These are phyloP conservation scores for Apiotrichum gracile DNA, from an alignment of 1,284 basidiomycete species.

Conservation along the genomic window DNA sequence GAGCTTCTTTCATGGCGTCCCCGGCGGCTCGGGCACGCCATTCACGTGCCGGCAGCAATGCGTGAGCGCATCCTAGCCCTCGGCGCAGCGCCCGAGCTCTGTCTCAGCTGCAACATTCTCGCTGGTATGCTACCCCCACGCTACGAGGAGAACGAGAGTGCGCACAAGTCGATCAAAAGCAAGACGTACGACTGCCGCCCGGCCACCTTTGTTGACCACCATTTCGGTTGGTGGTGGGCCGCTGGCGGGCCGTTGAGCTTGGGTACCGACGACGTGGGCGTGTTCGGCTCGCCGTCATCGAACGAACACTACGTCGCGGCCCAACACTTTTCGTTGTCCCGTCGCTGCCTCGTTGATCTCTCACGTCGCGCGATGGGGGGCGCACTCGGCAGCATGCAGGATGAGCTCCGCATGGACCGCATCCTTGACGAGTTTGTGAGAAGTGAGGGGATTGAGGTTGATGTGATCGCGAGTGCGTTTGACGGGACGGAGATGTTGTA, in stretches of 20 bases:
- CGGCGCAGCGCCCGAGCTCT: constrained; percentile 69
- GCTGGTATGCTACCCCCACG: constrained; percentile 27
- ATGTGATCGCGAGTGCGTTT: neutral
- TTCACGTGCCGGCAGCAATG: constrained; percentile 58
- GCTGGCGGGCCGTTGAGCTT: constrained; percentile 16
- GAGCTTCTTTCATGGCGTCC: constrained; percentile 60
- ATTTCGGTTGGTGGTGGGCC: constrained; percentile 32
- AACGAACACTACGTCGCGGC: constrained; percentile 24
- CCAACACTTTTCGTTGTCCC: constrained; percentile 21
- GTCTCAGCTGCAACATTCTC: constrained; percentile 70
- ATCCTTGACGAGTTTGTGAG: constrained; percentile 7
- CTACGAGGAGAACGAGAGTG: neutral
- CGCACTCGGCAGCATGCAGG: constrained; percentile 12
- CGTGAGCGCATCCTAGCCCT: constrained; percentile 53
- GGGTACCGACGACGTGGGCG: constrained; percentile 33
- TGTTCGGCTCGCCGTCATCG: constrained; percentile 21
- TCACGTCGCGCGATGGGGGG: constrained; percentile 17
- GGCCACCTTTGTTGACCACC: constrained; percentile 18
- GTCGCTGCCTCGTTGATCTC: constrained; percentile 20
- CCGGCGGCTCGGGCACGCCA: constrained; percentile 70
- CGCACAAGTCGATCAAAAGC: neutral
- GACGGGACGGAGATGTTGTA: neutral
- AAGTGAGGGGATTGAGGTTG: constrained; percentile 2
- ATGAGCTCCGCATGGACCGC: constrained; percentile 1
- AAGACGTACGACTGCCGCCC: neutral